phyloP scores from a whole-genome alignment of 345 rosid genomes.

The Aquilaria malaccensis region DNA sequence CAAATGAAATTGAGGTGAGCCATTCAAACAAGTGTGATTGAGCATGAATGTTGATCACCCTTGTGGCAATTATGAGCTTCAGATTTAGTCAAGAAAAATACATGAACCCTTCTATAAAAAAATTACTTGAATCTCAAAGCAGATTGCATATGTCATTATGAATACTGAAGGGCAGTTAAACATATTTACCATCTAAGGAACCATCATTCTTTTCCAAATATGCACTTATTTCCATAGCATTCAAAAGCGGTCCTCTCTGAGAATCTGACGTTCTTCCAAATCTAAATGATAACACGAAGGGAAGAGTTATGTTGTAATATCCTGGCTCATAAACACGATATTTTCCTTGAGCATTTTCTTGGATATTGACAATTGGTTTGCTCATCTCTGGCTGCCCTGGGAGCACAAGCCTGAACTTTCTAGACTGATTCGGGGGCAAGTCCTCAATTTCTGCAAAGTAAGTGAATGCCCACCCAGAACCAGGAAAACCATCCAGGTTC shows the following conservation, averaged over 20 bases:
- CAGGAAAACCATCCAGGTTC: conserved; percentile 93
- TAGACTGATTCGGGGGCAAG: conserved; percentile 51
- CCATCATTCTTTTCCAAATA: conserved; percentile 73
- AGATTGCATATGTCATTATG: not conserved
- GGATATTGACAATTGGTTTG: conserved; percentile 74
- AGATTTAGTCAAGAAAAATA: no score
- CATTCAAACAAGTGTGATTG: no score
- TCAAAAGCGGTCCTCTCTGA: conserved; percentile 81
- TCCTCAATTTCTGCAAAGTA: conserved; percentile 95
- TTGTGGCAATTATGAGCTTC: no score
- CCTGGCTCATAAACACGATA: conserved; percentile 86
- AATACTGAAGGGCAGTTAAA: conserved; percentile 5
- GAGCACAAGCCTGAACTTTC: conserved; percentile 82
- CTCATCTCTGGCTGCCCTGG: conserved; percentile 67
- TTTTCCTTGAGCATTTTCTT: conserved; percentile 83
- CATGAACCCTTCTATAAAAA: no score
- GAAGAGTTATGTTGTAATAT: conserved; percentile 60
- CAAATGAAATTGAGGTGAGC: no score
- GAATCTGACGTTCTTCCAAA: conserved; percentile 83
- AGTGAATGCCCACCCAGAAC: conserved; percentile 77
- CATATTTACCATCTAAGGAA: conserved; percentile 63
- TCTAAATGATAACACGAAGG: conserved; percentile 75
- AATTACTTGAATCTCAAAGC: not conserved
- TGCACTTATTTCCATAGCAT: conserved; percentile 85
- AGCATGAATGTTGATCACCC: no score